These are phyloP conservation scores for Pseudoperonospora humuli DNA, from an alignment of 352 stramenopile genomes.

Conservation along the genomic window DNA sequence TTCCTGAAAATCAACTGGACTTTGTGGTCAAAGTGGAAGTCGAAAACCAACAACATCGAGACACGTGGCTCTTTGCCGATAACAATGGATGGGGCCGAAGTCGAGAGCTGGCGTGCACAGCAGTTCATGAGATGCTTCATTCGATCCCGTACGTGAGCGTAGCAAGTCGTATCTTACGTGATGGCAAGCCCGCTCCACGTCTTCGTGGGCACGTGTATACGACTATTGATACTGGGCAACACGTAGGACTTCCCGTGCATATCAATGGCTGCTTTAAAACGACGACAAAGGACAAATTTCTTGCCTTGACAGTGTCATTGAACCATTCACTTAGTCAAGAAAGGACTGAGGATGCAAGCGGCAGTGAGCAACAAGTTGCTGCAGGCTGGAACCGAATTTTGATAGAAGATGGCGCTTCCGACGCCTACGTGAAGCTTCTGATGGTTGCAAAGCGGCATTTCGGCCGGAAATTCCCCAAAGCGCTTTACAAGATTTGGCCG, in stretches of 20 bases:
- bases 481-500: constrained; percentile 65
- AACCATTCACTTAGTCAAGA: constrained; percentile 10
- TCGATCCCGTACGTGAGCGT: constrained; percentile 63
- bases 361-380: constrained; percentile 50
- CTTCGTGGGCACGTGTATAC: constrained; percentile 61
- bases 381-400: constrained; percentile 65
- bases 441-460: constrained; percentile 40
- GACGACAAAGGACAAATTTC: constrained; percentile 34
- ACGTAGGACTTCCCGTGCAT: constrained; percentile 52
- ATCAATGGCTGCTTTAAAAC: constrained; percentile 79
- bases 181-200: constrained; percentile 28
- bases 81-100: constrained; percentile 61
- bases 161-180: constrained; percentile 48
- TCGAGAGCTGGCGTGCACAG: constrained; percentile 49
- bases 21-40: constrained; percentile 55
- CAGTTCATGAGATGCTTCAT: constrained; percentile 52
- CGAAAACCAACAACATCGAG: constrained; percentile 38
- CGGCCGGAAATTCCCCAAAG: constrained; percentile 29
- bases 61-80: constrained; percentile 61
- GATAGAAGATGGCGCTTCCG: constrained; percentile 51
- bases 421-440: constrained; percentile 62
- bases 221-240: constrained; percentile 39
- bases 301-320: constrained; percentile 17
- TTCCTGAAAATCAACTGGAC: constrained; percentile 57
- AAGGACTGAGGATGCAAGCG: constrained; percentile 12